These are phyloP conservation scores for Marchantia paleacea DNA, from an alignment of 225 moss, liverwort and hornwort species.

Conservation along the genomic window DNA sequence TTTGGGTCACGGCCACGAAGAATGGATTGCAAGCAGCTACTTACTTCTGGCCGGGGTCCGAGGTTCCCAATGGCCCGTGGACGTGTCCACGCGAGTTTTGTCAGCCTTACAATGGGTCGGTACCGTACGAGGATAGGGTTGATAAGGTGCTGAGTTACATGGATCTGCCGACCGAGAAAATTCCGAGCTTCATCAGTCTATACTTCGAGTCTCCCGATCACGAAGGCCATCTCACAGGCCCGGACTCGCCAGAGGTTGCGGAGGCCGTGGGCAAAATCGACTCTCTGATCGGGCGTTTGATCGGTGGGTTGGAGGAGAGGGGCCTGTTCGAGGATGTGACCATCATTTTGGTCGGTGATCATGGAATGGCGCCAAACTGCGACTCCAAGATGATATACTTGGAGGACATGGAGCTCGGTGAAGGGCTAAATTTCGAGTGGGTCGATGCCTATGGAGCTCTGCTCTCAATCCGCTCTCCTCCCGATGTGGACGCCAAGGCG, in stretches of 20 bases:
- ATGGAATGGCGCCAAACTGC: constrained; percentile 77
- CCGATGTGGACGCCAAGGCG: constrained; percentile 50
- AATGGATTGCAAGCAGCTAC: constrained; percentile 87
- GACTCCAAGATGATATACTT: constrained; percentile 70
- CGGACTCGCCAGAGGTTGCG: constrained; percentile 75
- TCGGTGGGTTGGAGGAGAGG: constrained; percentile 56
- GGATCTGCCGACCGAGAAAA: constrained; percentile 52
- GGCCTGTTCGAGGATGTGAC: constrained; percentile 69
- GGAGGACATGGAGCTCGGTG: constrained; percentile 58
- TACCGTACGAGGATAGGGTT: constrained; percentile 79
- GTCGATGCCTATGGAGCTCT: constrained; percentile 59
- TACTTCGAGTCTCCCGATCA: constrained; percentile 88
- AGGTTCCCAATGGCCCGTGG: constrained; percentile 78
- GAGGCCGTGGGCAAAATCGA: constrained; percentile 69
- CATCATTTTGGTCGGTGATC: constrained; percentile 80
- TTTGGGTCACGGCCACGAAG: constrained; percentile 91
- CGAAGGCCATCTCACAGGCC: constrained; percentile 69
- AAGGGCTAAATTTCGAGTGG: constrained; percentile 60
- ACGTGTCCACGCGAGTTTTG: constrained; percentile 69
- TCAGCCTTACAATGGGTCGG: constrained; percentile 56
- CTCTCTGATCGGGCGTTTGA: constrained; percentile 64
- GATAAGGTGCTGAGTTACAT: constrained; percentile 70
- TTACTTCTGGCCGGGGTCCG: constrained; percentile 96
- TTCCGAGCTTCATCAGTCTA: constrained; percentile 69
- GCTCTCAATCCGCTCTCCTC: constrained; percentile 67